phyloP scores from a whole-genome alignment of 306 rosid species.

The Trifolium subterraneum region DNA sequence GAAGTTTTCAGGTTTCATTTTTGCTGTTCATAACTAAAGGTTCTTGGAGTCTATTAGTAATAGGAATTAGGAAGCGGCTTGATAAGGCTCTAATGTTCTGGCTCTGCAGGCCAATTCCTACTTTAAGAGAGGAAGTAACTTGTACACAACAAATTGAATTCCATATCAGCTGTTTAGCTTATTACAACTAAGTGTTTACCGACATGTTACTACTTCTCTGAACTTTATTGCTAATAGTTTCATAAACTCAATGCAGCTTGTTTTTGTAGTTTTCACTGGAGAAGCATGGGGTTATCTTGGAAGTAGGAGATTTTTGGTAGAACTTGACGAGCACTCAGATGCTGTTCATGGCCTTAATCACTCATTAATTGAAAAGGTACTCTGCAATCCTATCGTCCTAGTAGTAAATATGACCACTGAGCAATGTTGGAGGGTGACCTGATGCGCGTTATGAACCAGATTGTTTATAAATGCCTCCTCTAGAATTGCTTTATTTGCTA shows the following conservation, averaged over 20 bases:
- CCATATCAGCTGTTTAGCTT: slow-evolving; percentile 8
- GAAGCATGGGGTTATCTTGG: slow-evolving; percentile 98
- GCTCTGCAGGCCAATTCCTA: neutral
- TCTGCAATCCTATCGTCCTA: slow-evolving; percentile 27
- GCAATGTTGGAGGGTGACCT: slow-evolving; percentile 33
- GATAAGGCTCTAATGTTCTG: neutral
- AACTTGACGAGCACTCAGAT: slow-evolving; percentile 86
- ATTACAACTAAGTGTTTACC: slow-evolving; percentile 19
- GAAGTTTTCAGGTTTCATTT: slow-evolving; percentile 21
- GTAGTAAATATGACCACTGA: slow-evolving; percentile 28
- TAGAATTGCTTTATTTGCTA: slow-evolving; percentile 22
- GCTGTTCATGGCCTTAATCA: slow-evolving; percentile 78
- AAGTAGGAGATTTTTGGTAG: slow-evolving; percentile 86
- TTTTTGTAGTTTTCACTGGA: slow-evolving; percentile 84
- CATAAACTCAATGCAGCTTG: slow-evolving; percentile 75
- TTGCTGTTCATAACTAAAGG: slow-evolving; percentile 7
- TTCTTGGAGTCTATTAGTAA: slow-evolving; percentile 8
- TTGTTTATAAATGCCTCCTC: slow-evolving; percentile 22
- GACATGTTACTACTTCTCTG: slow-evolving; percentile 3
- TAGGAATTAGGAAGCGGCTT: neutral
- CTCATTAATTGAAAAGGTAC: slow-evolving; percentile 78
- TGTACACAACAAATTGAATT: slow-evolving; percentile 1
- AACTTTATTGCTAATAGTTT: slow-evolving; percentile 45
- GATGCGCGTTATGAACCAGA: neutral
- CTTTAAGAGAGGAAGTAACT: slow-evolving; percentile 16